Evolutionary conservation across 2,329 filamentous ascomycete species (phyloP).

Genomic region (Aspergillus arachidicola): DNA sequence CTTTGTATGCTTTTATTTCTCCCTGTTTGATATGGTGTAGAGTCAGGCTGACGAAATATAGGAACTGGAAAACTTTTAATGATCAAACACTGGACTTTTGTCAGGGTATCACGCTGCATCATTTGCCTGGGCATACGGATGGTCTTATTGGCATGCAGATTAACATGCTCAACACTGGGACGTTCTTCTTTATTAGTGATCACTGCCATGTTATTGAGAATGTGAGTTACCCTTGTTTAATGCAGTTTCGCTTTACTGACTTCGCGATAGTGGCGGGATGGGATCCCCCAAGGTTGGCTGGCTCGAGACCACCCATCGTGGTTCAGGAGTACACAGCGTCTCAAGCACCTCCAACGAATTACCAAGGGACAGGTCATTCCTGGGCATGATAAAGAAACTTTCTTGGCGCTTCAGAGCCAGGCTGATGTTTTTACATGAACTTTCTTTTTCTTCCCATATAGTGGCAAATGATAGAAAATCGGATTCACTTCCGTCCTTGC

Average conservation of each 20-base stretch:
- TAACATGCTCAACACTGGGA: conserved; percentile 14
- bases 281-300: conserved; percentile 17
- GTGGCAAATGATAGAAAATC: too few relatives aligned
- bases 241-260: not conserved
- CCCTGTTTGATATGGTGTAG: too few relatives aligned
- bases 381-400: conserved; percentile 14
- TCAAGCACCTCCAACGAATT: conserved; percentile 13
- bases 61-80: conserved; percentile 18
- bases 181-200: conserved; percentile 17
- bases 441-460: too few relatives aligned
- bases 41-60: not conserved
- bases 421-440: conserved; percentile 8
- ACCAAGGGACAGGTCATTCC: conserved; percentile 15
- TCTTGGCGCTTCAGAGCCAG: conserved; percentile 8
- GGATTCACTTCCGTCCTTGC: too few relatives aligned
- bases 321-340: conserved; percentile 18
- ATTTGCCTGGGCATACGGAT: conserved; percentile 13
- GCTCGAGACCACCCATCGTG: conserved; percentile 16
- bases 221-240: not conserved
- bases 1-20: conserved; percentile 10
- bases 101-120: conserved; percentile 17
- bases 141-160: conserved; percentile 17
- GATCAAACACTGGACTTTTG: conserved; percentile 16
- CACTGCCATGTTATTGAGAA: conserved; percentile 19
- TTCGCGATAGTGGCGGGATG: conserved; percentile 12